Base-by-base conservation (phyloP, 2,329 filamentous ascomycete species). In the Phialocephala subalpina region DNA sequence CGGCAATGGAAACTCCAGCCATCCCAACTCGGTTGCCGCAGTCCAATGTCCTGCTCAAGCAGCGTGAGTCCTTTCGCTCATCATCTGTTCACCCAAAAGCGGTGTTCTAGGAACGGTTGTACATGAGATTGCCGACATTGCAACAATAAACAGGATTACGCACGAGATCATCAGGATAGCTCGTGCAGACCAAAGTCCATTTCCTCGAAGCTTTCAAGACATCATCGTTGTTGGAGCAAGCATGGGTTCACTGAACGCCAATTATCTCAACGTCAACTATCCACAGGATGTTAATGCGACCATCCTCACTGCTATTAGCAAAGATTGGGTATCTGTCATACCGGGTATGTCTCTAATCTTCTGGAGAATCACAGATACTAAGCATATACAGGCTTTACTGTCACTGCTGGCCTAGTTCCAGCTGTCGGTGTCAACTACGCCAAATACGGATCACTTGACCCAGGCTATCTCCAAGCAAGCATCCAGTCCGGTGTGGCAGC, bases 41-140 rank as follows among this genome's bases (percentile, higher is more conserved):
- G 74, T 75, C 3, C 73, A 75, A 62, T 64, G 60, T 18, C 67
- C 69, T 14, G 60, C 71, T n/a, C 69, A 76, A 35, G 65, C 73
- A 45, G 74, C 72, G 49, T 53, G 29, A 53, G 49, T 18, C 27
- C 1, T 22, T 7, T 25, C 45, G 11, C 20, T 25, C 45, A 7
- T 14, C 3, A 5, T 7, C 11, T 33, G 9, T 33, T 33, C 29
- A 33, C 9, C 4, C 29, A 33, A 33, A 5, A 9, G 29, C 29
- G 9, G 29, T 33, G 29, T 33, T 33, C 29, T 33, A 9, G 9
- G 9, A 4, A 5, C 29, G 29, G 29, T 33, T 4, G 29, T 33
- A 9, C 9, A 9, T 9, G 29, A 33, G 29, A 9, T 33, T 33
- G 29, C 29, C 9, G 29, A 33, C 29, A 33, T 33, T 33, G 29